These are phyloP conservation scores for Magnolia kwangsiensis DNA, from an alignment of 164 flowering plant genomes.

Conservation along the genomic window DNA sequence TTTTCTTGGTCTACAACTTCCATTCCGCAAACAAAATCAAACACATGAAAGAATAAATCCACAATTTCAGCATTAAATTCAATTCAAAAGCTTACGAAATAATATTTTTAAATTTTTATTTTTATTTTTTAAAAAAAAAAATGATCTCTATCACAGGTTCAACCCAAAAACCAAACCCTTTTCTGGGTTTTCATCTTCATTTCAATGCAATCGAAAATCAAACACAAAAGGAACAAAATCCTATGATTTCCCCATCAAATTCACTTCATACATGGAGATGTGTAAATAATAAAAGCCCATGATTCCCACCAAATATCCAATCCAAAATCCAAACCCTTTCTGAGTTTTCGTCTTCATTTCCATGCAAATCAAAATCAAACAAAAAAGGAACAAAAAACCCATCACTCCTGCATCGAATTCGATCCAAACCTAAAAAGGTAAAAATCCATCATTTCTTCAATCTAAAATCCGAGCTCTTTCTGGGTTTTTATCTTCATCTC, in stretches of 20 bases:
- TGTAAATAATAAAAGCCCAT: too few relatives aligned
- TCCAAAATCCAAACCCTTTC: background rate
- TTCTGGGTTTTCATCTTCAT: background rate
- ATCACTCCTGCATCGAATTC: background rate
- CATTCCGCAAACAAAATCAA: background rate
- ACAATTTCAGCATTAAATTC: background rate
- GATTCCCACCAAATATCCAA: background rate
- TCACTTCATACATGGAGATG: background rate
- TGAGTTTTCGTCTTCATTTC: background rate
- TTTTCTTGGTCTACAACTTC: background rate
- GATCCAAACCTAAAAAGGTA: background rate
- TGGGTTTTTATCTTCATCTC: background rate
- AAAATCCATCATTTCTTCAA: background rate
- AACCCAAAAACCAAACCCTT: background rate
- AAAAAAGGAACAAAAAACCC: background rate
- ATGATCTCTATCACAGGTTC: background rate
- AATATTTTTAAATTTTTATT: too few relatives aligned
- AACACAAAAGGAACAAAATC: background rate
- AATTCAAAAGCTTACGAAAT: background rate
- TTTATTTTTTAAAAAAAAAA: too few relatives aligned
- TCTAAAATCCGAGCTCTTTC: background rate
- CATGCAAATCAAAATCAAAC: background rate
- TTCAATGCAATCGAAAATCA: background rate
- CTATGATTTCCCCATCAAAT: constrained; percentile 2
- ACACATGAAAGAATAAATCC: background rate